A percentile compares a stretch with the other conserved stretches of the same genome.
Evolutionary conservation across 208 protist species (phyloP).

Genomic region (Trypanosoma boissoni): DNA sequence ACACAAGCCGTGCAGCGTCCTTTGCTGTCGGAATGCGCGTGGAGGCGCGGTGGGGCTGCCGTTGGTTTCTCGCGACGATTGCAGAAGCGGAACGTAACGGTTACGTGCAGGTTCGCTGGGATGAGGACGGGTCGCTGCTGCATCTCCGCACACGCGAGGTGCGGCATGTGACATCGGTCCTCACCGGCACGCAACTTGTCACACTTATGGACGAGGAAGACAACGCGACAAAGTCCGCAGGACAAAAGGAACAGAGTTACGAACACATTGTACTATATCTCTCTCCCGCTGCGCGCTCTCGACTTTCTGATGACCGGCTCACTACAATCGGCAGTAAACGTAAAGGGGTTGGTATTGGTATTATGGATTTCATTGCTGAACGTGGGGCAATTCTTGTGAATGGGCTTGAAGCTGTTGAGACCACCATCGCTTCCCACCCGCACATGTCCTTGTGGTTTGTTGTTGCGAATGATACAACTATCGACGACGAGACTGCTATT

Average conservation of each 20-base stretch:
- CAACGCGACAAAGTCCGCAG: too few relatives aligned
- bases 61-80: constrained; percentile 53
- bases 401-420: too few relatives aligned
- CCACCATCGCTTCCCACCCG: too few relatives aligned
- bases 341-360: too few relatives aligned
- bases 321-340: too few relatives aligned
- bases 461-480: constrained; percentile 5
- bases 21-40: constrained; percentile 40
- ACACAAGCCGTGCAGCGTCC: too few relatives aligned
- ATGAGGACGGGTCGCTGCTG: constrained; percentile 48
- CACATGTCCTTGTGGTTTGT: constrained; percentile 8
- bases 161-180: constrained; percentile 14
- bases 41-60: constrained; percentile 47
- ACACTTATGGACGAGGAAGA: neutral
- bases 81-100: constrained; percentile 40
- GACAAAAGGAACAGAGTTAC: too few relatives aligned
- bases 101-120: constrained; percentile 67
- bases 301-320: too few relatives aligned
- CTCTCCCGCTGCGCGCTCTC: too few relatives aligned
- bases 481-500: constrained; percentile 11
- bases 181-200: neutral
- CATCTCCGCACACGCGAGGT: constrained; percentile 56
- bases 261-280: too few relatives aligned
- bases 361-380: too few relatives aligned
- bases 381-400: too few relatives aligned